Percentiles rank a stretch among this genome's conserved stretches.
These are phyloP conservation scores for Xylaria sp. DNA, from an alignment of 2,329 filamentous ascomycete genomes.

Conservation along the genomic window DNA sequence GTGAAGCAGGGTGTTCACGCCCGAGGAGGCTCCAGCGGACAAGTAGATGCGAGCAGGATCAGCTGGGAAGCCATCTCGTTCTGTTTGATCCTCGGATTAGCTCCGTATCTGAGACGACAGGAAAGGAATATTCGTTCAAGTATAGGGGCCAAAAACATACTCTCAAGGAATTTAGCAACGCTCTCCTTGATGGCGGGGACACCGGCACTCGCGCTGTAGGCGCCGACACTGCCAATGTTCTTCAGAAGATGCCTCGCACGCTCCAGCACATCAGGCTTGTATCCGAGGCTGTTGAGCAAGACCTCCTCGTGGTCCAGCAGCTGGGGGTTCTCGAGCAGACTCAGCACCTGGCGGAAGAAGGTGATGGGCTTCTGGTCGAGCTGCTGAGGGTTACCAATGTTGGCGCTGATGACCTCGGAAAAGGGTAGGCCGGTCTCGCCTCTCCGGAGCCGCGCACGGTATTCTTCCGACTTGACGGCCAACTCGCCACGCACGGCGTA, in stretches of 20 bases:
- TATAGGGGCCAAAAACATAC: slow-evolving; percentile 55
- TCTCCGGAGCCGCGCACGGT: slow-evolving; percentile 73
- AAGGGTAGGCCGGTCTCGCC: slow-evolving; percentile 74
- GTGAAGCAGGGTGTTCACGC: slow-evolving; percentile 91
- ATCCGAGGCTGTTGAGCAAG: slow-evolving; percentile 77
- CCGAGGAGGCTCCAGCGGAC: slow-evolving; percentile 88
- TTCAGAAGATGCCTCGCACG: slow-evolving; percentile 81
- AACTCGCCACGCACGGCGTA: slow-evolving; percentile 98
- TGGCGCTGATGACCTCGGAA: slow-evolving; percentile 89
- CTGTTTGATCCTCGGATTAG: slow-evolving; percentile 49
- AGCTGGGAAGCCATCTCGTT: slow-evolving; percentile 85
- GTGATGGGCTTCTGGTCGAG: slow-evolving; percentile 99
- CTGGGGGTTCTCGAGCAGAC: slow-evolving; percentile 86
- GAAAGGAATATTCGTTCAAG: neutral
- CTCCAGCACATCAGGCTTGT: slow-evolving; percentile 87
- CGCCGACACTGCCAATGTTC: slow-evolving; percentile 88
- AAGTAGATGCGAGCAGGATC: slow-evolving; percentile 85
- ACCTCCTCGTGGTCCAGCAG: slow-evolving; percentile 83
- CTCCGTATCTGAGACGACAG: neutral
- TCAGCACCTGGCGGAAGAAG: slow-evolving; percentile 97
- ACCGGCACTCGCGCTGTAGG: slow-evolving; percentile 94
- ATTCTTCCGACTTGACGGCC: slow-evolving; percentile 90
- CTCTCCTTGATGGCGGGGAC: slow-evolving; percentile 85
- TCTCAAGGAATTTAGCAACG: slow-evolving; percentile 90
- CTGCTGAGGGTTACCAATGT: slow-evolving; percentile 99